A percentile compares a stretch with the other conserved stretches of the same genome.
phyloP scores from a whole-genome alignment of 169 alveolate genomes.

The Plasmodium blacklocki region DNA sequence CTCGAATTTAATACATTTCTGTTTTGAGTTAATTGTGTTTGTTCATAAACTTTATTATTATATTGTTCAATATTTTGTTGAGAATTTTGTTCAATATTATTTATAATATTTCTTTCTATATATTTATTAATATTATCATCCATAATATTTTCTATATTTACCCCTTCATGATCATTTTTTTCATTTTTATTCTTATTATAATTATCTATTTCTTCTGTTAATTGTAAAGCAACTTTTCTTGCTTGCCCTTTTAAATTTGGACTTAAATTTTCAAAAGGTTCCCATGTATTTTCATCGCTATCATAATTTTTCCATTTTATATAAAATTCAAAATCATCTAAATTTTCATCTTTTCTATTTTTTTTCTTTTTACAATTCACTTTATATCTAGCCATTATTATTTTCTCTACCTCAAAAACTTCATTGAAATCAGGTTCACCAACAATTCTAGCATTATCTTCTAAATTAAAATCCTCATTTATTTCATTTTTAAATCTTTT shows the following conservation, averaged over 20 bases:
- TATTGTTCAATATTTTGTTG: background rate
- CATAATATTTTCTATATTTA: no score
- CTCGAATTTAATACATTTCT: no score
- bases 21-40: no score
- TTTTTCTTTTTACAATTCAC: slow-evolving; percentile 31
- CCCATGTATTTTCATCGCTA: slow-evolving; percentile 76
- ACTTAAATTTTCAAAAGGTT: slow-evolving; percentile 74
- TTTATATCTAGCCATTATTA: slow-evolving; percentile 69
- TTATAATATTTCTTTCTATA: no score
- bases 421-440: slow-evolving; percentile 75
- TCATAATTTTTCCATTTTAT: slow-evolving; percentile 75
- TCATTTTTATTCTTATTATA: slow-evolving; percentile 11
- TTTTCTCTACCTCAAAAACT: slow-evolving; percentile 67
- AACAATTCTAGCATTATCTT: slow-evolving; percentile 13
- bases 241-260: slow-evolving; percentile 55
- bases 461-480: slow-evolving; percentile 53
- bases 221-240: slow-evolving; percentile 42
- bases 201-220: slow-evolving; percentile 31
- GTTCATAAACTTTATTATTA: no score
- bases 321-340: slow-evolving; percentile 69
- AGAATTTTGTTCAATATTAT: background rate
- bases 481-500: slow-evolving; percentile 10
- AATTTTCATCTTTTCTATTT: slow-evolving; percentile 34
- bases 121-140: no score
- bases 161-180: background rate